phyloP scores from a whole-genome alignment of 2,329 filamentous ascomycete species.

The Zymoseptoria tritici region DNA sequence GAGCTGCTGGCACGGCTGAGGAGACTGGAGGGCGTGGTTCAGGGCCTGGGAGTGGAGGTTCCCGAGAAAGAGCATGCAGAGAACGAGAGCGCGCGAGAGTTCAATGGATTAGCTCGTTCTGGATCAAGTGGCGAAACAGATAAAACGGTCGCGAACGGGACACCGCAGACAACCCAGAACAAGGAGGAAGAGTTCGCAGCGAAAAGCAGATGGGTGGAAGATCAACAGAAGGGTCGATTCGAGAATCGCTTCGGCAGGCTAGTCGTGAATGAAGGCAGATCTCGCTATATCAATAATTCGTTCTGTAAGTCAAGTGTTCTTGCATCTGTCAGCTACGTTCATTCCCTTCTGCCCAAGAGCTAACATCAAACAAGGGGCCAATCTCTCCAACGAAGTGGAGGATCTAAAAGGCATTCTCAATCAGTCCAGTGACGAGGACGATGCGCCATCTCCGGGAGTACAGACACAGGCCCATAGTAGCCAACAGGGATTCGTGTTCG shows the following conservation, averaged over 20 bases:
- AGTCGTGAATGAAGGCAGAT: slow-evolving; percentile 62
- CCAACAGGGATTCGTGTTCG: slow-evolving; percentile 66
- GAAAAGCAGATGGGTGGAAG: slow-evolving; percentile 23
- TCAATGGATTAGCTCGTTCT: background rate
- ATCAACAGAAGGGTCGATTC: slow-evolving; percentile 21
- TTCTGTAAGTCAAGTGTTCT: slow-evolving; percentile 45
- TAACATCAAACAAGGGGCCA: slow-evolving; percentile 36
- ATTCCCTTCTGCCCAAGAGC: no score
- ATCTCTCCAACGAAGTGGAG: slow-evolving; percentile 64
- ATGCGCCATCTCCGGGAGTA: slow-evolving; percentile 32
- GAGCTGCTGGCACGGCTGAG: slow-evolving; percentile 66
- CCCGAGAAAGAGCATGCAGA: slow-evolving; percentile 14
- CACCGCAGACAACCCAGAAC: background rate
- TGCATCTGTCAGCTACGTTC: slow-evolving; percentile 23
- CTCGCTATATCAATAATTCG: slow-evolving; percentile 66
- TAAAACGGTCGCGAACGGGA: background rate
- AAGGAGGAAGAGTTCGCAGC: slow-evolving; percentile 12
- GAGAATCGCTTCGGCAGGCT: slow-evolving; percentile 56
- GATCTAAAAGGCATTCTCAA: slow-evolving; percentile 57
- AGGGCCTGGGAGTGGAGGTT: slow-evolving; percentile 46
- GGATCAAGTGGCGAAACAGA: background rate
- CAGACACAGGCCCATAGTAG: slow-evolving; percentile 34
- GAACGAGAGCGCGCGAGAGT: background rate
- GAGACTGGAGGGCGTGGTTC: slow-evolving; percentile 68
- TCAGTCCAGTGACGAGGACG: slow-evolving; percentile 56